These are phyloP conservation scores for Curvularia hawaiiensis DNA, from an alignment of 2,329 filamentous ascomycete species.

Conservation along the genomic window DNA sequence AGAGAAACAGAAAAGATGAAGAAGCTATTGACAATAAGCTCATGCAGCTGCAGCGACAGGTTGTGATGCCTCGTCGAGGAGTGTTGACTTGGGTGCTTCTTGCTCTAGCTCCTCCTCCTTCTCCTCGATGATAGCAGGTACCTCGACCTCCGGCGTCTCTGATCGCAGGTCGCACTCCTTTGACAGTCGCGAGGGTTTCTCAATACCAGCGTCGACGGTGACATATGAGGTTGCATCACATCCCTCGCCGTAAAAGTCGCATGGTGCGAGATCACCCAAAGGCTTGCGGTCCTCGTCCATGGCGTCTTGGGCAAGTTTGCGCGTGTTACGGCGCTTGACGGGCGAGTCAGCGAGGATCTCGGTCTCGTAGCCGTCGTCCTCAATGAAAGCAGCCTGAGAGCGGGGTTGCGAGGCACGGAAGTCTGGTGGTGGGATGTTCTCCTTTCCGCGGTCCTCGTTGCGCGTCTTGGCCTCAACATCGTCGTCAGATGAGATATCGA, in stretches of 20 bases:
- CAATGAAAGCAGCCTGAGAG: slow-evolving; percentile 8
- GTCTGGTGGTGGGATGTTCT: slow-evolving; percentile 80
- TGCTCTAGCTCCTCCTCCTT: not conserved
- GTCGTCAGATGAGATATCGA: slow-evolving; percentile 91
- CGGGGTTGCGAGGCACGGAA: slow-evolving; percentile 35
- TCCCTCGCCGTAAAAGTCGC: slow-evolving; percentile 48
- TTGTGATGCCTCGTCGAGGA: not conserved
- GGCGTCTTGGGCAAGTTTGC: slow-evolving; percentile 41
- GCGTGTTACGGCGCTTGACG: slow-evolving; percentile 36
- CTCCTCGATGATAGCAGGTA: not conserved
- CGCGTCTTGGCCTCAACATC: slow-evolving; percentile 64
- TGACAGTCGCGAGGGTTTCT: slow-evolving; percentile 42
- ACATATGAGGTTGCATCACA: slow-evolving; percentile 43
- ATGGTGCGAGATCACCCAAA: slow-evolving; percentile 43
- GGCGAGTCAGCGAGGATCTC: slow-evolving; percentile 23
- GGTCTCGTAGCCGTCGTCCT: slow-evolving; percentile 19
- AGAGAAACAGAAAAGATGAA: not conserved
- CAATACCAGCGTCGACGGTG: slow-evolving; percentile 44
- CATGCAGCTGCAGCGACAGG: slow-evolving; percentile 1
- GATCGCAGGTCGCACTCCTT: slow-evolving; percentile 40
- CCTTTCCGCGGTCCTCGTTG: slow-evolving; percentile 74
- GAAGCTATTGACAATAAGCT: not conserved
- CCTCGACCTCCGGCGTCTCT: slow-evolving; percentile 6
- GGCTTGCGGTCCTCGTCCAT: slow-evolving; percentile 50
- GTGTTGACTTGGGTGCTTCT: not conserved